A percentile compares a stretch with the other conserved stretches of the same genome.
Conservation (phyloP, 495 filamentous ascomycete genomes). For the Annulohypoxylon nitens region DNA sequence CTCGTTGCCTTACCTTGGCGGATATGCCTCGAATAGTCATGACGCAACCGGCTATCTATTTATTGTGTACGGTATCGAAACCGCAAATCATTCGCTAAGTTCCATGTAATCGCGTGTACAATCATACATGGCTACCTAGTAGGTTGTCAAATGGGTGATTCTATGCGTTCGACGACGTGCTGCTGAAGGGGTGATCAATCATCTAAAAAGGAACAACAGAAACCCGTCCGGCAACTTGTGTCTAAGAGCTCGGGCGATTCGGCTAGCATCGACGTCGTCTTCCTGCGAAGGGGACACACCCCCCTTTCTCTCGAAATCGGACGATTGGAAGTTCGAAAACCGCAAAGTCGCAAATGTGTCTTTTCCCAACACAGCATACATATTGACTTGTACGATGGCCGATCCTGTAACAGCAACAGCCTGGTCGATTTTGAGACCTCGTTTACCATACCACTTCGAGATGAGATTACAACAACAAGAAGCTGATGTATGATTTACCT, state of each 20-base stretch:
- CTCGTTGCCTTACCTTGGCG: constrained; percentile 24
- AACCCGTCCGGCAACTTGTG: constrained; percentile 21
- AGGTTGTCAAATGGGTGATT: constrained; percentile 19
- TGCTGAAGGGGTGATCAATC: constrained; percentile 35
- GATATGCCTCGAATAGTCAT: constrained; percentile 26
- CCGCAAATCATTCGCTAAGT: constrained; percentile 20
- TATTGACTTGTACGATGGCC: constrained; percentile 25
- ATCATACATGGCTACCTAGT: background rate
- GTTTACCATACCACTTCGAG: constrained; percentile 8
- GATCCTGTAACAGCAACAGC: constrained; percentile 37
- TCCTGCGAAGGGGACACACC: background rate
- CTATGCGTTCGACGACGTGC: constrained; percentile 32
- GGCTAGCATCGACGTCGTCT: constrained; percentile 30
- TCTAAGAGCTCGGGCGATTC: constrained; percentile 36
- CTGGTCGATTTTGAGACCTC: constrained; percentile 26
- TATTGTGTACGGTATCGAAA: constrained; percentile 13
- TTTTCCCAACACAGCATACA: constrained; percentile 27
- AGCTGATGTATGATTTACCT: background rate
- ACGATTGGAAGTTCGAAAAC: constrained; percentile 21
- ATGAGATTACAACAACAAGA: background rate
- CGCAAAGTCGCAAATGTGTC: background rate
- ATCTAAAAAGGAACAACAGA: constrained; percentile 23
- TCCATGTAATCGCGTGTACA: constrained; percentile 31
- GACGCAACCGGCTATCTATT: constrained; percentile 33
- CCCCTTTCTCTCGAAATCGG: constrained; percentile 12